These are phyloP conservation scores for Fusarium scirpi DNA, from an alignment of 2,329 filamentous ascomycete species.

Conservation along the genomic window DNA sequence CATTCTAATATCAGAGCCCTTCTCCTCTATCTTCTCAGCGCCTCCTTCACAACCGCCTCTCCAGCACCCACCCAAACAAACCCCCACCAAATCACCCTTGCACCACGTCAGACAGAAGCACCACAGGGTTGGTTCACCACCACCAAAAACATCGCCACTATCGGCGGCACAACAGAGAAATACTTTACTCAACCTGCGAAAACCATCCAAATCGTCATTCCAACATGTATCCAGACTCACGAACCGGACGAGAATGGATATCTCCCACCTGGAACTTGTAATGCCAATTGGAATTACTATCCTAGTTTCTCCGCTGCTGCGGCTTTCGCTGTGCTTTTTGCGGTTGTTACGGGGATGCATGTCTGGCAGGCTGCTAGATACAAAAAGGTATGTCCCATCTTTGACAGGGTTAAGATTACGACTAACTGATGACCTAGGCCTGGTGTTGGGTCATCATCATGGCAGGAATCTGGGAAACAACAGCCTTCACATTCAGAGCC, in stretches of 20 bases:
- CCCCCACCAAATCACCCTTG: slow-evolving; percentile 20
- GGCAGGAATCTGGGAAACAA: slow-evolving; percentile 48
- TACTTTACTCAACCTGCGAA: slow-evolving; percentile 45
- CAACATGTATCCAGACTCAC: slow-evolving; percentile 54
- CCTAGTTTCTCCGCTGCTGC: slow-evolving; percentile 50
- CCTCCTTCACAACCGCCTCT: slow-evolving; percentile 9
- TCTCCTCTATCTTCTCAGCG: slow-evolving; percentile 32
- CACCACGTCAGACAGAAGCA: slow-evolving; percentile 3
- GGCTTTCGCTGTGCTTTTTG: slow-evolving; percentile 48
- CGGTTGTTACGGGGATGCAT: slow-evolving; percentile 23
- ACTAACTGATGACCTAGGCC: slow-evolving; percentile 18
- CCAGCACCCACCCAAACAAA: slow-evolving; percentile 19
- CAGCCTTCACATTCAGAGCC: slow-evolving; percentile 40
- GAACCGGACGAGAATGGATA: slow-evolving; percentile 51
- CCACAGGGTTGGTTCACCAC: slow-evolving; percentile 45
- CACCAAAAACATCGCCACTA: slow-evolving; percentile 44
- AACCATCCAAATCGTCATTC: slow-evolving; percentile 49
- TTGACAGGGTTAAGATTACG: neutral
- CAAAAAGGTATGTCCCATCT: slow-evolving; percentile 41
- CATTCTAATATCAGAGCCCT: slow-evolving; percentile 22
- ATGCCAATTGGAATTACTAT: slow-evolving; percentile 51
- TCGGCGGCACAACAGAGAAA: slow-evolving; percentile 34
- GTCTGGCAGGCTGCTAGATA: slow-evolving; percentile 38
- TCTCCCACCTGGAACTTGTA: slow-evolving; percentile 49
- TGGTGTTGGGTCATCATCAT: slow-evolving; percentile 55